Conservation (phyloP, 768 basidiomycete species). For the Kwoniella mangroviensis region DNA sequence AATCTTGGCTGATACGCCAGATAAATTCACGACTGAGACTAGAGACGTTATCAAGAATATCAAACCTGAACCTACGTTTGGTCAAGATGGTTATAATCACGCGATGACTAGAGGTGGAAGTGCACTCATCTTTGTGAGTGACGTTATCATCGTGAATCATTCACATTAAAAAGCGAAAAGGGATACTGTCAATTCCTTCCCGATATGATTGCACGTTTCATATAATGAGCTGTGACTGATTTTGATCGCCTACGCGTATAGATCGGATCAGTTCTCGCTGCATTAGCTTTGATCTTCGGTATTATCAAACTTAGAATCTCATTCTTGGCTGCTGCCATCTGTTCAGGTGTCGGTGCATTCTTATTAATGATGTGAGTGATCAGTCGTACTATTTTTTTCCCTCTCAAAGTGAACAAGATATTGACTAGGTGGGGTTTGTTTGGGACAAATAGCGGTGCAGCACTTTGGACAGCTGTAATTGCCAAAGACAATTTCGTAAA, state of each 20-base stretch:
- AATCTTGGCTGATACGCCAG: constrained; percentile 47
- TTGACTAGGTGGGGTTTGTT: not conserved
- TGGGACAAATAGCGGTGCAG: constrained; percentile 40
- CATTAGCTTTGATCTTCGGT: constrained; percentile 47
- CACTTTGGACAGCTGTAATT: constrained; percentile 55
- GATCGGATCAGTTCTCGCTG: constrained; percentile 47
- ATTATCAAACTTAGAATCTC: constrained; percentile 44
- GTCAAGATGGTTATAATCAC: constrained; percentile 44
- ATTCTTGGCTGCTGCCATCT: constrained; percentile 50
- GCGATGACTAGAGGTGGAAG: constrained; percentile 41
- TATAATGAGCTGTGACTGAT: not conserved
- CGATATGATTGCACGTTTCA: too few relatives aligned
- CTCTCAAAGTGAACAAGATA: not conserved
- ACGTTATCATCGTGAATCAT: too few relatives aligned
- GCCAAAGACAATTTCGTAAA: constrained; percentile 48
- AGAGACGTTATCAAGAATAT: constrained; percentile 37
- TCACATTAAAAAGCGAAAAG: not conserved
- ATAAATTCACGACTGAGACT: constrained; percentile 35
- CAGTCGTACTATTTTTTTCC: not conserved
- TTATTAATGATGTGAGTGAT: constrained; percentile 49
- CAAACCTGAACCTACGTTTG: constrained; percentile 29
- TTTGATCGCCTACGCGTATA: constrained; percentile 15
- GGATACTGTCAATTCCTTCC: not conserved
- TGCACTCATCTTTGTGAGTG: constrained; percentile 52
- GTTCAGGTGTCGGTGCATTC: constrained; percentile 38